Evolutionary conservation across 345 rosid genomes (phyloP), one percentile per base, ranked within the genome.

Genomic region (Toxicodendron radicans): DNA sequence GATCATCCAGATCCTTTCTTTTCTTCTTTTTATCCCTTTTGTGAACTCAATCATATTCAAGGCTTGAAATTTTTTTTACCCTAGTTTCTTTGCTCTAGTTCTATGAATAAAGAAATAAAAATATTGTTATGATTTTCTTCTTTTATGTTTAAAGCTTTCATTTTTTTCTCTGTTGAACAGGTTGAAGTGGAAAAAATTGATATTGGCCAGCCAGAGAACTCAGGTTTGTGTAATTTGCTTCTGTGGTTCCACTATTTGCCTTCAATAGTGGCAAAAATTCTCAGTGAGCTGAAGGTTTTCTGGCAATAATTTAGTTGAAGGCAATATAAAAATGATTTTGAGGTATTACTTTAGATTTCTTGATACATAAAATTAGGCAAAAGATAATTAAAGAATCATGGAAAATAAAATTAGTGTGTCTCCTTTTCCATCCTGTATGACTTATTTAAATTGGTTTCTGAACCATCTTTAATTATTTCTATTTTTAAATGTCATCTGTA

Each of bases 131-230:
- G 18, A 23, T 48, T 46, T 33, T 14, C 17, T 30, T 33, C 69
- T 70, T 49, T 48, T 71, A 60, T 33, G 23, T 73, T 64, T 67
- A 69, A 66, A 23, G 18, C 41, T 54, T 21, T 17, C 4, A 51
- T 41, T 54, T 65, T 14, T 54, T 66, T 51, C 38, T 57, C 41
- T 17, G 68, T 70, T 76, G 45, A 66, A 13, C 77, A 87, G 98
- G 94, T 91, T 72, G 91, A 90, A 79, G 95, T 91, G 75, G 98
- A 93, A 75, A 83, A 83, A 74, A 91, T 93, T 74, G 94, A 93
- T 78, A 83, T 91, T 69, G 89, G 89, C 46, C 88, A 79, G 63
- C 85, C 85, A 11, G 88, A 80, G 58, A 77, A 74, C 70, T 74
- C 85, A 81, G 93, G 93, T 89, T 79, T 72, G 65, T 76, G 12